Evolutionary conservation across 108 stramenopile species (phyloP).

Genomic region (Cyclostephanos invisitatus): DNA sequence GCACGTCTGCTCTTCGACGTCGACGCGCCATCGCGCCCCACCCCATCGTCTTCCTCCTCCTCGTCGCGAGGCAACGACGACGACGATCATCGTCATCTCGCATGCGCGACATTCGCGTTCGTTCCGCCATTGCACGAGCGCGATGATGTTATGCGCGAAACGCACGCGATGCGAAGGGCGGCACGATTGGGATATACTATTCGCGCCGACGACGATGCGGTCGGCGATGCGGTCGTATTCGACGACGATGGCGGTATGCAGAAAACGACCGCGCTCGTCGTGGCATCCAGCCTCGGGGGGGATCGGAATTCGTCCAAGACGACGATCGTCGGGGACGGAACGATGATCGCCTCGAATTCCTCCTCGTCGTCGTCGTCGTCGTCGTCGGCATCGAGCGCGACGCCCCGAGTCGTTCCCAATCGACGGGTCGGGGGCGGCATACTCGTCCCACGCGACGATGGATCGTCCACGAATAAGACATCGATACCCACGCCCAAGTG

Average conservation of each 20-base stretch:
- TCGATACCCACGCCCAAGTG: slow-evolving; percentile 93
- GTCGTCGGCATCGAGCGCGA: not conserved
- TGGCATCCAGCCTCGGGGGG: no score
- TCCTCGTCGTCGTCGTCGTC: not conserved
- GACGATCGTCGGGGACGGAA: no score
- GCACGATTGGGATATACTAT: slow-evolving; percentile 41
- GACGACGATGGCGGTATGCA: no score
- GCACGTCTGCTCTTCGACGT: slow-evolving; percentile 50
- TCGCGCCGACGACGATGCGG: no score
- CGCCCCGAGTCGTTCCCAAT: not conserved
- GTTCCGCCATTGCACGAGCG: slow-evolving; percentile 46
- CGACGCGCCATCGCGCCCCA: no score
- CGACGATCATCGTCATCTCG: slow-evolving; percentile 12
- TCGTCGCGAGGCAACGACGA: not conserved
- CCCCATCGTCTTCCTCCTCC: not conserved
- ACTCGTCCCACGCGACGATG: not conserved
- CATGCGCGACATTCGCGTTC: slow-evolving; percentile 41
- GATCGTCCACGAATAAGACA: slow-evolving; percentile 24
- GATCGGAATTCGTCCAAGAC: no score
- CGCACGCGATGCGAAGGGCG: slow-evolving; percentile 16
- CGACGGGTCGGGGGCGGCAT: not conserved
- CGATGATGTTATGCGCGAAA: slow-evolving; percentile 39
- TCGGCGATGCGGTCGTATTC: no score
- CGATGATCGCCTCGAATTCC: not conserved
- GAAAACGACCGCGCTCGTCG: no score